Evolutionary conservation across 2,329 filamentous ascomycete genomes (phyloP).

Genomic region (Chrysoporthe austroafricana): DNA sequence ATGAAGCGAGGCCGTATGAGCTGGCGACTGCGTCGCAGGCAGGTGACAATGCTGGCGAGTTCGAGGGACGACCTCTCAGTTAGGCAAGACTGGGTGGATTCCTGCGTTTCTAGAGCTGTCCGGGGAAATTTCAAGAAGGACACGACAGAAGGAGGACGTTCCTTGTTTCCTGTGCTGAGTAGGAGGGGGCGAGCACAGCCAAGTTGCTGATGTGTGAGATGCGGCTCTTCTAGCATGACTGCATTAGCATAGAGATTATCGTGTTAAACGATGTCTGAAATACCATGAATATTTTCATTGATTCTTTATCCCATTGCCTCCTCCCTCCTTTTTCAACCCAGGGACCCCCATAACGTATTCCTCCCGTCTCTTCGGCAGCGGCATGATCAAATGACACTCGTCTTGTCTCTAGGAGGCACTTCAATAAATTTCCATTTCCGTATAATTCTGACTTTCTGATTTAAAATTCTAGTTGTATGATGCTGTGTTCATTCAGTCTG

Average conservation of each 20-base stretch:
- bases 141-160: not conserved
- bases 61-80: too few species aligned
- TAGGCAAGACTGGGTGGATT: not conserved
- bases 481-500: too few species aligned
- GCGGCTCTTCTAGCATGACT: not conserved
- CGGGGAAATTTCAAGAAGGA: not conserved
- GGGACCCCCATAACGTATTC: not conserved
- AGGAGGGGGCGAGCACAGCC: not conserved
- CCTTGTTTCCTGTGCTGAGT: too few species aligned
- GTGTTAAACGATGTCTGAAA: not conserved
- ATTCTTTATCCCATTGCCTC: not conserved
- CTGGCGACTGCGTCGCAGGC: not conserved
- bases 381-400: too few species aligned
- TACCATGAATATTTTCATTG: not conserved
- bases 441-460: too few species aligned
- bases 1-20: not conserved
- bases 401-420: not conserved
- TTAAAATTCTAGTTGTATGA: not conserved
- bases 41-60: not conserved
- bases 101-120: not conserved
- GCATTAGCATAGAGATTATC: not conserved
- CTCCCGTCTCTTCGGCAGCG: not conserved
- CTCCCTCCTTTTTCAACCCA: too few species aligned
- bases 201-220: not conserved
- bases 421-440: too few species aligned